Evolutionary conservation across 192 early-diverging fungal genomes (phyloP), one percentile per base, ranked within the genome.

Genomic region (Gonapodya prolifera): DNA sequence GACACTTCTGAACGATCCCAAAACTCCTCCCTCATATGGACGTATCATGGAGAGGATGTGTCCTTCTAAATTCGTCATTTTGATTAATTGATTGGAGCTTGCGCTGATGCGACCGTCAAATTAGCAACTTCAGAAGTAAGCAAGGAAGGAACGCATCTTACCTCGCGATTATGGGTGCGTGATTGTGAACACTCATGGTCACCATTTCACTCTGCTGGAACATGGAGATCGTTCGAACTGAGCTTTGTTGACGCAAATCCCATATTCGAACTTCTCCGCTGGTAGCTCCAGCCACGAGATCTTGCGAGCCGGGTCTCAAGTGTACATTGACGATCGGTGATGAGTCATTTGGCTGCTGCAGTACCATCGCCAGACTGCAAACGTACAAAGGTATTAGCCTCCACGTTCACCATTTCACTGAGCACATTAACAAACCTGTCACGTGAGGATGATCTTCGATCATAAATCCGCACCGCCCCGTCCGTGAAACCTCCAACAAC

Each of bases 401-500:
- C 69, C 35, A 35, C 35, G 18, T 78, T 29, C 75, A 31, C 34
- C 30, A 79, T 1, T 34, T 33, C 70, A 0, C 30, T 31, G 34
- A 77, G n/a, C 16, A 33, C 35, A 34, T 18, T 75, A 1, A 34
- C 70, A 30, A 28, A 91, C 85, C 89, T 88, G 75, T 89, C 83
- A 33, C 83, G 78, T 2, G 85, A 78, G 0, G 83, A 82, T 33
- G 88, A 70, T 70, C 92, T 78, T 35, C 87, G 82, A 80, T 95
- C 92, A 83, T 90, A 94, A 28, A 92, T 80, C 70, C 88, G 83
- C n/a, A 94, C 82, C 0, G 82, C 77, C 1, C 92, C 92, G 83
- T 95, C 92, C 2, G 83, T 89, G 84, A 88, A 93, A 28, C 92
- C 92, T 45, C 87, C 90, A 16, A 93, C 81, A 36, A 95, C 80